Evolutionary conservation across 345 rosid species (phyloP).

Genomic region (Angophora floribunda): DNA sequence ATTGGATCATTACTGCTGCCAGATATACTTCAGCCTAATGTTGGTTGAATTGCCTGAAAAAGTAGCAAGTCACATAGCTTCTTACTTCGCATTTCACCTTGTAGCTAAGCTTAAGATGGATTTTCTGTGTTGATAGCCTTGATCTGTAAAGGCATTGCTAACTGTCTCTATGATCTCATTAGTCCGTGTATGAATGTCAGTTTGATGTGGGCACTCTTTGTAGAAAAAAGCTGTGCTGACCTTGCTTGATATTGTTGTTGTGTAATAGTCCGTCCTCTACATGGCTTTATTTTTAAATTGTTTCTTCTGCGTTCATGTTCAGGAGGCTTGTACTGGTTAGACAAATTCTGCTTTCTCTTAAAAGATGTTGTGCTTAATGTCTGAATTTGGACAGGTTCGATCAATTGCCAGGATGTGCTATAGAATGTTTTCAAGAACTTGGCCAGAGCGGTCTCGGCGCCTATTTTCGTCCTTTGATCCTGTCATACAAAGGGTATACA

Average conservation of each 20-base stretch:
- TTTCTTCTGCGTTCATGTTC: not conserved
- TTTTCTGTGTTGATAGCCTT: not conserved
- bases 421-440: conserved; percentile 93
- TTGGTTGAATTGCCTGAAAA: not conserved
- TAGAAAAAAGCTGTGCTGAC: not conserved
- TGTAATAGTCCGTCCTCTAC: not conserved
- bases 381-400: conserved; percentile 56
- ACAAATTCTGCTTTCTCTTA: not conserved
- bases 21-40: not conserved
- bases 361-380: not conserved
- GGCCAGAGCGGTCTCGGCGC: conserved; percentile 99
- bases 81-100: not conserved
- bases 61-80: not conserved
- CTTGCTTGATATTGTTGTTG: not conserved
- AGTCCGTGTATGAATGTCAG: not conserved
- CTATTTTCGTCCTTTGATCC: conserved; percentile 90
- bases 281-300: not conserved
- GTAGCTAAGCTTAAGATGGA: not conserved
- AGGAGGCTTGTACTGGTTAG: not conserved
- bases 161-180: not conserved
- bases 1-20: not conserved
- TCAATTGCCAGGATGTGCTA: conserved; percentile 98
- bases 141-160: not conserved
- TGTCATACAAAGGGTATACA: conserved; percentile 88
- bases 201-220: not conserved